Base-by-base conservation (phyloP, 768 basidiomycete species). In the Amanita subjunquillea region DNA sequence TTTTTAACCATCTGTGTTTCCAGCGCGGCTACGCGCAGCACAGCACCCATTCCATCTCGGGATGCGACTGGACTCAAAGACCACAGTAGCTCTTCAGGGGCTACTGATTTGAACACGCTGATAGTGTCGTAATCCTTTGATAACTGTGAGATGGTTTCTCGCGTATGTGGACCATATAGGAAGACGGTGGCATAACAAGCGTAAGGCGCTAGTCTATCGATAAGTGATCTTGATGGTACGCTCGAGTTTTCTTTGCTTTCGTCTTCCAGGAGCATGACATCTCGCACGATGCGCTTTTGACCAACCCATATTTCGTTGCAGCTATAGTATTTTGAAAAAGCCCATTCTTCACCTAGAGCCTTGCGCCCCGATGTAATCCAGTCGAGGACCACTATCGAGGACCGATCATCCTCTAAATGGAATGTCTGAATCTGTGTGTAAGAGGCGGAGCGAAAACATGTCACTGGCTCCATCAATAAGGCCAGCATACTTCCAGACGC, bases 321-420 rank as follows among this genome's bases (percentile, higher is more conserved):
- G 59, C 88, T 93, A 63, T 84, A 79, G 64, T 95, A 97, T 54
- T 78, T 73, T 47, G 85, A 79, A 64, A 97, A 94, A 3, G 66
- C 81, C 95, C 95, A 98, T 48, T 89, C 84, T 62, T 98, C 95
- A 29, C 88, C 87, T 23, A 81, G 72, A 6, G 83, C 76, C 63
- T 80, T 83, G 34, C 95, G 79, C 9, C 95, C 95, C 3, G 89
- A 87, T 1, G 92, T 96, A 53, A 91, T 70, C 91, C 93, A 96
- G 63, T 97, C 95, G 13, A 98, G 76, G 1, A 94, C 66, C 39
- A 90, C 75, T 6, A 84, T 69, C 10, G 86, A 88, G 7, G 85
- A 76, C 27, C 22, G 51, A 40, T 72, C 73, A 8, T 60, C 60
- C 7, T 74, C 73, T 34, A 96, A 73, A 51, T 72, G 69, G 67